These are phyloP conservation scores for Pleurotus cornucopiae DNA, from an alignment of 768 basidiomycete genomes.

Conservation along the genomic window DNA sequence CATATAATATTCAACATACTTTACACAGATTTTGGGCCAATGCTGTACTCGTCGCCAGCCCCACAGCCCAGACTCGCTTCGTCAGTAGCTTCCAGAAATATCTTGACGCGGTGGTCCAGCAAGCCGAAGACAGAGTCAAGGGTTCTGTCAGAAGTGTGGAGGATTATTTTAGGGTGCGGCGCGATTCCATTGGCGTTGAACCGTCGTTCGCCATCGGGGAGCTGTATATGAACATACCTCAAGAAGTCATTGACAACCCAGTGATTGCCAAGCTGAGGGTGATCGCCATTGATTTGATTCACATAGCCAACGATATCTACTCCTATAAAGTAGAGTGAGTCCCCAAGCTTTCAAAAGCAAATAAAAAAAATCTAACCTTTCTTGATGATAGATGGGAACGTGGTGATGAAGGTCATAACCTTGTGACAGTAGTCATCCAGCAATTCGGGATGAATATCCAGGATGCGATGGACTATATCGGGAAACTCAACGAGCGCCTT, in stretches of 20 bases:
- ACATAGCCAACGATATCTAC: no score
- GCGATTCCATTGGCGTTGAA: conserved; percentile 35
- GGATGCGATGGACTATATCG: conserved; percentile 35
- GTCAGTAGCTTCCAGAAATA: conserved; percentile 31
- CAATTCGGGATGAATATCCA: conserved; percentile 32
- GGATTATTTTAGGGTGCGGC: conserved; percentile 34
- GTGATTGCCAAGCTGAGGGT: no score
- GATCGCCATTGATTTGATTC: no score
- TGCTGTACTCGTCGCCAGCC: conserved; percentile 18
- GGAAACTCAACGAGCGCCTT: conserved; percentile 28
- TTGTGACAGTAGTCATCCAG: conserved; percentile 51
- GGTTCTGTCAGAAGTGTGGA: conserved; percentile 30
- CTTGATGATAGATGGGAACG: no score
- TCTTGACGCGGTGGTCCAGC: conserved; percentile 30
- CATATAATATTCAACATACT: neutral
- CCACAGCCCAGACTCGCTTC: conserved; percentile 26
- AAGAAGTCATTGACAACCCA: no score
- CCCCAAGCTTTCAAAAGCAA: no score
- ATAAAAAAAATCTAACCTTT: no score
- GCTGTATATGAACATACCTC: conserved; percentile 22
- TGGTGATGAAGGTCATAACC: conserved; percentile 34
- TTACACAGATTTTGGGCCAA: conserved; percentile 29
- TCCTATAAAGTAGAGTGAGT: no score
- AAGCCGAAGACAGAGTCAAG: conserved; percentile 34
- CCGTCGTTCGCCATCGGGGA: conserved; percentile 35